Conservation (phyloP, 2,329 filamentous ascomycete genomes). For the Moelleriella libera region DNA sequence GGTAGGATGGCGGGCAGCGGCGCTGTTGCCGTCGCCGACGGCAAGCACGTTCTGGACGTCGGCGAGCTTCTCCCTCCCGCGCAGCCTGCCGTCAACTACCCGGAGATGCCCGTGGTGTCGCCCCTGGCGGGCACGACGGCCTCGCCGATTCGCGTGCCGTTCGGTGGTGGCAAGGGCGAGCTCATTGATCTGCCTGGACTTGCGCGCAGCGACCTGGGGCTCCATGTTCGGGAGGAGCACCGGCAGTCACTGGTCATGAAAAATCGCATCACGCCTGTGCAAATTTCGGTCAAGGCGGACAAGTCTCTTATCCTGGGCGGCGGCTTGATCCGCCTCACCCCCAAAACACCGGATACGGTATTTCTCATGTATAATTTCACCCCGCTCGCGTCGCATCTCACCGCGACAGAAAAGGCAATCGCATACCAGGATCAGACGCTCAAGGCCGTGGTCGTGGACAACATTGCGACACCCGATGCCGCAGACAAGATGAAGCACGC, state of each 20-base stretch:
- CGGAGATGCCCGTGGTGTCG: constrained; percentile 75
- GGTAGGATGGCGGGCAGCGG: constrained; percentile 32
- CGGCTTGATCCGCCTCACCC: constrained; percentile 78
- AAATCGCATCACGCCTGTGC: constrained; percentile 56
- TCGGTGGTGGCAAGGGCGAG: constrained; percentile 74
- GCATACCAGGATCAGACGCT: constrained; percentile 53
- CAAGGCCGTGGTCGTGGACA: constrained; percentile 40
- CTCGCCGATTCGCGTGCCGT: constrained; percentile 85
- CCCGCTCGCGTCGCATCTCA: constrained; percentile 62
- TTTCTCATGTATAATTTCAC: constrained; percentile 82
- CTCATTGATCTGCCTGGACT: constrained; percentile 87
- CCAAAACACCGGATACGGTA: constrained; percentile 42
- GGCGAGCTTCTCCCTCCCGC: constrained; percentile 59
- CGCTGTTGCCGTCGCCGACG: constrained; percentile 5
- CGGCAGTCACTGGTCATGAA: constrained; percentile 65
- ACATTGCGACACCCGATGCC: constrained; percentile 46
- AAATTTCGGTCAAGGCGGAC: constrained; percentile 56
- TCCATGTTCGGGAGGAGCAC: constrained; percentile 53
- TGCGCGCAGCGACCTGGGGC: constrained; percentile 56
- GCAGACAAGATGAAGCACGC: constrained; percentile 51
- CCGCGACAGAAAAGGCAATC: constrained; percentile 65
- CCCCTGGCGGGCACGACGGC: constrained; percentile 85
- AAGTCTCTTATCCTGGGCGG: constrained; percentile 68
- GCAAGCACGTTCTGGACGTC: constrained; percentile 19
- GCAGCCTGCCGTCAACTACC: constrained; percentile 59